Base-by-base conservation (phyloP, 2,329 filamentous ascomycete species). In the Penicillium olsonii region DNA sequence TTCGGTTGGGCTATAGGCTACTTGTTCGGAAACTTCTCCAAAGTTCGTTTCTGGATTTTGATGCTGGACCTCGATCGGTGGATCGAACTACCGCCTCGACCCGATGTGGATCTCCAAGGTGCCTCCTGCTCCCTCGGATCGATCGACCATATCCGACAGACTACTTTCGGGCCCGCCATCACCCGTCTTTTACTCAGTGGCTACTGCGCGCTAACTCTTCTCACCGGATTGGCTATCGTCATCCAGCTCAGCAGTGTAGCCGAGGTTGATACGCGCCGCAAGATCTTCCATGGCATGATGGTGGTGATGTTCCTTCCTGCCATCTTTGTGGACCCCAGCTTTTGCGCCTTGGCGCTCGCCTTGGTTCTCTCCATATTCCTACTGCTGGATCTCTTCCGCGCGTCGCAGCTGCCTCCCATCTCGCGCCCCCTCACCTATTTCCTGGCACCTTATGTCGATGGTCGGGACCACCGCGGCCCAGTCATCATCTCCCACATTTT, bases 211-310 rank as follows among this genome's bases (percentile, higher is more conserved):
- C 59, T 71, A 4, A 83, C 95, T 46, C 80, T 97, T 14, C 67
- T 82, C 14, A 66, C 84, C 1, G 94, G 92, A 1, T 78, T 97
- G 29, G 73, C 84, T 9, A 78, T 88, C 4, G 89, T 96, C 7
- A 83, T 94, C 44, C 83, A 80, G 35, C 80, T 95, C 31, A 88
- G 87, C 34, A 77, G 84, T 3, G 77, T 89, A 42, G 92, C 88
- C 58, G 92, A 96, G 71, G 92, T 99, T 39, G 94, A 99, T 72
- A 99, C 94, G 1, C 84, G 94, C 42, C 85, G 94, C 42, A 99
- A 99, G 71, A 89, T 97, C 19, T 99, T 99, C 69, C 94, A 99
- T 70, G 95, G 95, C 60, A 96, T 92, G 81, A 97, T 97, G 88
- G 92, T 97, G 7, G 84, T 85, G 48, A 96, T 99, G 90, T 86